Evolutionary conservation across 331 rosid species (phyloP).

Genomic region (Telfairia occidentalis): DNA sequence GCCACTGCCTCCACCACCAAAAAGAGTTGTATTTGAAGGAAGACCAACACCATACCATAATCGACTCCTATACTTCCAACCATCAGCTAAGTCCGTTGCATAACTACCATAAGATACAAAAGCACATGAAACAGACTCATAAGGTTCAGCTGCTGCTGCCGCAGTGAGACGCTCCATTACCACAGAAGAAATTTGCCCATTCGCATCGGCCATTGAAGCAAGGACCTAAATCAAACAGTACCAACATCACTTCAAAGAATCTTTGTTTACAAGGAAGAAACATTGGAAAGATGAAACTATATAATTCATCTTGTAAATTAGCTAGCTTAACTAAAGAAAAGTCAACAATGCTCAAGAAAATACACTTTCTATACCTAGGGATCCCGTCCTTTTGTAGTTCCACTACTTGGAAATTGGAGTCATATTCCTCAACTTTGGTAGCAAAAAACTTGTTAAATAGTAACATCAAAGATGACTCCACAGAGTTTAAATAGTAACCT

Average conservation of each 20-base stretch:
- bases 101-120: slow-evolving; percentile 93
- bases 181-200: slow-evolving; percentile 69
- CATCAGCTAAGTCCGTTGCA: slow-evolving; percentile 67
- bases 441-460: neutral
- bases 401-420: neutral
- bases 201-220: slow-evolving; percentile 77
- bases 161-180: slow-evolving; percentile 86
- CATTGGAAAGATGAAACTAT: neutral
- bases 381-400: neutral
- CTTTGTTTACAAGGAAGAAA: slow-evolving; percentile 1
- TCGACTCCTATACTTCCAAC: slow-evolving; percentile 94
- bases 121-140: slow-evolving; percentile 77
- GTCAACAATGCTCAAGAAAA: neutral
- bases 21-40: slow-evolving; percentile 41
- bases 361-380: neutral
- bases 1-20: slow-evolving; percentile 95
- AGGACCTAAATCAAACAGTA: slow-evolving; percentile 49
- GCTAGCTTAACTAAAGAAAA: neutral
- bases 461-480: neutral
- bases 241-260: slow-evolving; percentile 17
- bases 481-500: too few species aligned
- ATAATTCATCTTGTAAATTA: neutral
- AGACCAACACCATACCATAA: slow-evolving; percentile 96
- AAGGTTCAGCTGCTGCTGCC: slow-evolving; percentile 96
- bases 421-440: neutral